phyloP scores from a whole-genome alignment of 352 stramenopile genomes.

The Pythium vanterpoolii region DNA sequence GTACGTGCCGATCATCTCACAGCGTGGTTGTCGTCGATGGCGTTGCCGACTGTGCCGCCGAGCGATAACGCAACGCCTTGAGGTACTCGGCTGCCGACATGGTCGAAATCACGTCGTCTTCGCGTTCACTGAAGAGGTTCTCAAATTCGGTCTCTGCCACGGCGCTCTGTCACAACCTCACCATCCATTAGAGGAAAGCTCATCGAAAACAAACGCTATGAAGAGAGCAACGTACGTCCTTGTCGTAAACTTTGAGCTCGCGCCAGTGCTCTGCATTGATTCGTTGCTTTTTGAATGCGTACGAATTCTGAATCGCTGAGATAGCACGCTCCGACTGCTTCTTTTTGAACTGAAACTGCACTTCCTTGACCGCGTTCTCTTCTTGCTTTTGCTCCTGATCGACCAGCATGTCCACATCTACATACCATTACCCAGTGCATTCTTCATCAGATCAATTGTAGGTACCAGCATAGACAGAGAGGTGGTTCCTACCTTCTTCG shows the following conservation, averaged over 20 bases:
- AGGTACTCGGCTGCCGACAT: conserved; percentile 74
- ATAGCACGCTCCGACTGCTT: conserved; percentile 79
- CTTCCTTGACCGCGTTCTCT: conserved; percentile 62
- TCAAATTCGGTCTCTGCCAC: conserved; percentile 73
- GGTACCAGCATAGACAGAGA: not conserved
- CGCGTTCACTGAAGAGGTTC: conserved; percentile 78
- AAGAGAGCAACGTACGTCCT: conserved; percentile 39
- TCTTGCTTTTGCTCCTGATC: conserved; percentile 50
- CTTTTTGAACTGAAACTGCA: conserved; percentile 89
- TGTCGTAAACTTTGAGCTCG: conserved; percentile 67
- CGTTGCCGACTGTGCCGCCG: conserved; percentile 1
- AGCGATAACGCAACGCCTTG: conserved; percentile 67
- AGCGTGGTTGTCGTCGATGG: conserved; percentile 4
- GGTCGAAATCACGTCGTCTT: conserved; percentile 65
- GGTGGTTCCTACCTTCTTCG: conserved; percentile 27
- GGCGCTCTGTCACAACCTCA: conserved; percentile 8
- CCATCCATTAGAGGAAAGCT: not conserved
- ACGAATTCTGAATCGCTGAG: conserved; percentile 79
- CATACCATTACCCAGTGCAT: not conserved
- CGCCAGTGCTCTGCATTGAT: conserved; percentile 79
- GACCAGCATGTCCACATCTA: conserved; percentile 47
- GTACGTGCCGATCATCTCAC: conserved; percentile 20
- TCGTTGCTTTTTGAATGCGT: conserved; percentile 79
- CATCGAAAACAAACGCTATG: not conserved
- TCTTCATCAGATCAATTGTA: not conserved